Conservation (phyloP, 495 filamentous ascomycete genomes). For the Xylaria longipes region DNA sequence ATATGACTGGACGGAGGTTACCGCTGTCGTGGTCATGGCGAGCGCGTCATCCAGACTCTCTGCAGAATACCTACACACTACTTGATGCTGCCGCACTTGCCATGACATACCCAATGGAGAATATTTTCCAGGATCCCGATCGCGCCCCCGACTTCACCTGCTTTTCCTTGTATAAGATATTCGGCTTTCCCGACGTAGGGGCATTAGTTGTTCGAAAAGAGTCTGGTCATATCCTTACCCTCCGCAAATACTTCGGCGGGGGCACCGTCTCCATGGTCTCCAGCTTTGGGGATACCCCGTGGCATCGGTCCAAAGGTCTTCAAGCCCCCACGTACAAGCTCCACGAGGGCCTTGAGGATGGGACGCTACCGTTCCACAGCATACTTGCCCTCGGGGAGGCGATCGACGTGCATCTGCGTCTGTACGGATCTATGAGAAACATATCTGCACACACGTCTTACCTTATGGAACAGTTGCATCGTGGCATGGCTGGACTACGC, state of each 20-base stretch:
- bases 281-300: constrained; percentile 58
- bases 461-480: constrained; percentile 60
- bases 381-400: constrained; percentile 75
- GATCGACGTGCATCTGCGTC: constrained; percentile 65
- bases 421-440: constrained; percentile 67
- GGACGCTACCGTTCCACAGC: constrained; percentile 78
- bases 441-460: constrained; percentile 68
- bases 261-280: constrained; percentile 77
- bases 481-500: constrained; percentile 55
- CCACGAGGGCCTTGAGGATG: constrained; percentile 77
- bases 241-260: constrained; percentile 76
- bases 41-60: constrained; percentile 53
- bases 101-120: constrained; percentile 67
- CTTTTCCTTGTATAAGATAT: constrained; percentile 82
- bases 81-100: constrained; percentile 77
- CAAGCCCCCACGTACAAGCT: constrained; percentile 49
- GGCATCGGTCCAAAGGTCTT: constrained; percentile 66
- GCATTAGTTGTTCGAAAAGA: constrained; percentile 70
- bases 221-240: constrained; percentile 65
- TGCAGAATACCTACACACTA: constrained; percentile 65
- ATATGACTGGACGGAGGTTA: constrained; percentile 75
- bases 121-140: constrained; percentile 60
- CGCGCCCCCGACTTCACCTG: constrained; percentile 74
- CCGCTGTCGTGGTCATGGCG: constrained; percentile 65
- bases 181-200: constrained; percentile 80